Percentiles rank a stretch among this genome's conserved stretches.
phyloP scores from a whole-genome alignment of 2,329 filamentous ascomycete genomes.

The Sodiomyces alkalinus region DNA sequence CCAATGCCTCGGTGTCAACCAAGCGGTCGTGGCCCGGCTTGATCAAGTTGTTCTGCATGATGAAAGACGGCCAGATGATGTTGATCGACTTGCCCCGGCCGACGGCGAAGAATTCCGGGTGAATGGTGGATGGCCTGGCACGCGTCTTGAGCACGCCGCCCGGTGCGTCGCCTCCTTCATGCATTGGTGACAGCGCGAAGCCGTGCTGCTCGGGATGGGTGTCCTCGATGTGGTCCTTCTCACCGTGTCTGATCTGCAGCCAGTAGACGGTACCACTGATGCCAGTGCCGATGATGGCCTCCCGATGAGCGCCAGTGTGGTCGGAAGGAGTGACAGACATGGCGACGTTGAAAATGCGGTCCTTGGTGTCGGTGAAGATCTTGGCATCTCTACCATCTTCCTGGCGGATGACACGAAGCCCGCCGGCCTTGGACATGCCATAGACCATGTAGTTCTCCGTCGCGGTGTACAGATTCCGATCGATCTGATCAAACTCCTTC shows the following conservation, averaged over 20 bases:
- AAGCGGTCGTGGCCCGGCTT: slow-evolving; percentile 48
- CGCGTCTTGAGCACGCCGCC: slow-evolving; percentile 92
- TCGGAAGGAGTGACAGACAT: slow-evolving; percentile 55
- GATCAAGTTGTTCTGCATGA: slow-evolving; percentile 47
- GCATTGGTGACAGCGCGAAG: slow-evolving; percentile 78
- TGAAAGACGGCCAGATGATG: slow-evolving; percentile 58
- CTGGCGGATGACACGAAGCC: slow-evolving; percentile 84
- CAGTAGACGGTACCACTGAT: slow-evolving; percentile 97
- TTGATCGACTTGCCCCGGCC: slow-evolving; percentile 93
- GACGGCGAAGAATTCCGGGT: slow-evolving; percentile 89
- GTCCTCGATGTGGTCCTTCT: slow-evolving; percentile 67
- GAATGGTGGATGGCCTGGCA: slow-evolving; percentile 74
- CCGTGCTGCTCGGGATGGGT: slow-evolving; percentile 70
- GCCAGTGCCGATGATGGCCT: slow-evolving; percentile 82
- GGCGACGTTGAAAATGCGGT: slow-evolving; percentile 89
- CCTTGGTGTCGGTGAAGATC: slow-evolving; percentile 78
- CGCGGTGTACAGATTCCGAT: slow-evolving; percentile 81
- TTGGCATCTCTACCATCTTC: slow-evolving; percentile 85
- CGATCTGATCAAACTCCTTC: slow-evolving; percentile 96
- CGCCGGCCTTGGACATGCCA: slow-evolving; percentile 83
- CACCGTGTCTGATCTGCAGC: slow-evolving; percentile 62
- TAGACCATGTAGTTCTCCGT: slow-evolving; percentile 89
- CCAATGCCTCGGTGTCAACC: slow-evolving; percentile 77
- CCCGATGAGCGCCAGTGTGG: slow-evolving; percentile 42
- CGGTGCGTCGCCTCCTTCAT: slow-evolving; percentile 81